Base-by-base conservation (phyloP, 2,329 filamentous ascomycete genomes). In the Monascus ruber region DNA sequence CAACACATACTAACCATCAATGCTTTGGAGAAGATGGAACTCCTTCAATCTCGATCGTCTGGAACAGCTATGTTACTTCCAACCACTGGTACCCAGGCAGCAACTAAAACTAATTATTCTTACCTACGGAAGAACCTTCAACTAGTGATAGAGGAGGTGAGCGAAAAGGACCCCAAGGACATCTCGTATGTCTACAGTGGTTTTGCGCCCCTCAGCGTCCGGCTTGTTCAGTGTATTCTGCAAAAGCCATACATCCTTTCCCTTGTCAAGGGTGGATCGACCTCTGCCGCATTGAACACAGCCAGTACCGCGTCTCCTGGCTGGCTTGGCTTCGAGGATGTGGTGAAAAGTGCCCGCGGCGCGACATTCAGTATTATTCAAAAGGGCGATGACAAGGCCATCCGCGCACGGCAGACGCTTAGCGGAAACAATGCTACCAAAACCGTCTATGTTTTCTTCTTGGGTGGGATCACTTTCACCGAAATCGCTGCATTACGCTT, bases 181-280 rank as follows among this genome's bases (percentile, higher is more conserved):
- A 81, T 96, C 44, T 83, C 88, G n/a, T 98, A 98, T 54, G 88
- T 95, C 7, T 98, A 96, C 64, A 94, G 85, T 47, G 93, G 91
- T 38, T 98, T 96, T 57, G 91, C 93, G 4, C 93, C 91, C 0
- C 73, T 98, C 8, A 94, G 85, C 34, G 77, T 96, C 39, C 81
- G 91, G 10, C 75, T 98, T 4, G 82, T 98, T 5, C 93, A 98
- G 62, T 91, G 85, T 56, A 76, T 96, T 36, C 66, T 98, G 35
- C 88, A 96, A 60, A 98, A 98, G 61, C 78, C 85, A 41, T 84
- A 88, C 49, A 69, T 98, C 26, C 69, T 81, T 41, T 78, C 76
- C 4, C 73, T 88, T 7, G 79, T 77, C 38, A 79, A 77, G 49
- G 82, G 83, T 26, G 9, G 11, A 7, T 71, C 70, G 42, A 73